These are phyloP conservation scores for Exophiala sideris DNA, from an alignment of 2,329 filamentous ascomycete species.

Conservation along the genomic window DNA sequence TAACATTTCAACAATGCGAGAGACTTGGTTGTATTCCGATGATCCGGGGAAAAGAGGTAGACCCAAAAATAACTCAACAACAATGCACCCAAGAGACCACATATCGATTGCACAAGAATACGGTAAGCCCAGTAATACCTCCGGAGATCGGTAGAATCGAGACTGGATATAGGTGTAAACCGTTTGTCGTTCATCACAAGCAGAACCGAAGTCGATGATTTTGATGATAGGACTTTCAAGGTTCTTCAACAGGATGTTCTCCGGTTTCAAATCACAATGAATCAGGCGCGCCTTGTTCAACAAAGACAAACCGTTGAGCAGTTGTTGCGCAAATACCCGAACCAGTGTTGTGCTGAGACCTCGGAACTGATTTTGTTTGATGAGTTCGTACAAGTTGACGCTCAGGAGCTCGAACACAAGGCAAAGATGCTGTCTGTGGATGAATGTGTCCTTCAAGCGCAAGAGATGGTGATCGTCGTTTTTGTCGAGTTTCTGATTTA, in stretches of 20 bases:
- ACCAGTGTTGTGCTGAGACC: constrained; percentile 95
- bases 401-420: constrained; percentile 94
- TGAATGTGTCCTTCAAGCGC: constrained; percentile 94
- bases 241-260: constrained; percentile 97
- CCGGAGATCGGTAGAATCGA: constrained; percentile 93
- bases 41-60: constrained; percentile 93
- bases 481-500: constrained; percentile 98
- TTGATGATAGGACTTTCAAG: constrained; percentile 99
- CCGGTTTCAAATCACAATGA: constrained; percentile 96
- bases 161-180: constrained; percentile 99
- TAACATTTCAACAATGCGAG: constrained; percentile 95
- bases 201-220: constrained; percentile 98
- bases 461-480: constrained; percentile 97
- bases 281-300: constrained; percentile 96
- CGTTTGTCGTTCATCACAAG: constrained; percentile 95
- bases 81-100: constrained; percentile 98
- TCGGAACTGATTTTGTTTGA: constrained; percentile 99
- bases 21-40: constrained; percentile 98
- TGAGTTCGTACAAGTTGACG: constrained; percentile 96
- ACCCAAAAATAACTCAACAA: constrained; percentile 94
- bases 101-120: constrained; percentile 99
- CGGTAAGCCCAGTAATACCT: constrained; percentile 89
- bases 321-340: constrained; percentile 93
- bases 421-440: constrained; percentile 94
- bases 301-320: constrained; percentile 86